Conservation (phyloP, 495 filamentous ascomycete genomes). For the Baudoinia panamericana region DNA sequence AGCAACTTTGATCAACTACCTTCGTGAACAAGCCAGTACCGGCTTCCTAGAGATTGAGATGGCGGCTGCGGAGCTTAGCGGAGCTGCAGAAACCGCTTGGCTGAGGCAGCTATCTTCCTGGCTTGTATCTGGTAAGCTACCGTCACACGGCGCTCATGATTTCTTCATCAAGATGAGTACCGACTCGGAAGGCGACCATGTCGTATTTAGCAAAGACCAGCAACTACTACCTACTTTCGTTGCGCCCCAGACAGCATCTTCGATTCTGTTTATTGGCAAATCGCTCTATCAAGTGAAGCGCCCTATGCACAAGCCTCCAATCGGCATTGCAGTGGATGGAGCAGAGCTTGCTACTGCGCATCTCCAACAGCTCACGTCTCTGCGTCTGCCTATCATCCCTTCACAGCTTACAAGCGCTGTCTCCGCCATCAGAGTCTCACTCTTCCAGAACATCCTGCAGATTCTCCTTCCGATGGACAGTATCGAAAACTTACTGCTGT, state of each 20-base stretch:
- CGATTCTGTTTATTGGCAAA: conserved; percentile 81
- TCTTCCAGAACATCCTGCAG: conserved; percentile 70
- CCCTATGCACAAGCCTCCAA: background rate
- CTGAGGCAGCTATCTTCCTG: conserved; percentile 77
- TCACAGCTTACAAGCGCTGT: conserved; percentile 57
- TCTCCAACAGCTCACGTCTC: conserved; percentile 52
- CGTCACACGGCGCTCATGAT: conserved; percentile 56
- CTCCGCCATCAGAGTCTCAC: conserved; percentile 58
- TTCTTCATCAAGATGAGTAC: conserved; percentile 55
- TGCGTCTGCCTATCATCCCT: conserved; percentile 60
- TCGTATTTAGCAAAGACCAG: background rate
- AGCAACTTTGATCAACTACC: conserved; percentile 58
- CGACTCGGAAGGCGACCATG: conserved; percentile 23
- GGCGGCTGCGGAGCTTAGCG: conserved; percentile 54
- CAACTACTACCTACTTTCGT: conserved; percentile 65
- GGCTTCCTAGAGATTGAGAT: conserved; percentile 77
- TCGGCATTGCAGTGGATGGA: background rate
- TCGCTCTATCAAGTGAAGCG: conserved; percentile 63
- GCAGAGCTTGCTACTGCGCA: conserved; percentile 52
- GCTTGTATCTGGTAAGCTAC: conserved; percentile 76
- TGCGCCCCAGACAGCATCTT: conserved; percentile 55
- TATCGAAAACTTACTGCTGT: conserved; percentile 60
- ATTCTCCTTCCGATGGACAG: conserved; percentile 62
- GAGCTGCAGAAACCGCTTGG: conserved; percentile 77
- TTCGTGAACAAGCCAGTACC: conserved; percentile 65